Evolutionary conservation across 2,329 filamentous ascomycete genomes (phyloP), one percentile per base, ranked within the genome.

Genomic region (Graphilbum fragrans): DNA sequence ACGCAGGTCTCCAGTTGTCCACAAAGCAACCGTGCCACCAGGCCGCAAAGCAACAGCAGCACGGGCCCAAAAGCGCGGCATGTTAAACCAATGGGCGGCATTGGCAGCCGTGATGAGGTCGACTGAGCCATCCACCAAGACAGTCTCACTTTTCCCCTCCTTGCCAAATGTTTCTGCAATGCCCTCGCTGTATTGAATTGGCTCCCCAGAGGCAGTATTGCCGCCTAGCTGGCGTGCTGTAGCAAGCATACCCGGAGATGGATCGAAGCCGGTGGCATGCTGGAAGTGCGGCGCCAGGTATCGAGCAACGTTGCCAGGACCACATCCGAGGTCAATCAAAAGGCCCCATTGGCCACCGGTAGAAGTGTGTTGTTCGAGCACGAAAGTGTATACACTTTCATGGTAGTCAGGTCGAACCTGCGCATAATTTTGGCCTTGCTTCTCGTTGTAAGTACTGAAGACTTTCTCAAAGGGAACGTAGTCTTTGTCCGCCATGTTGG

Each of bases 1-100:
- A 11, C 45, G 43, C 18, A 58, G 47, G 4, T 57, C 59, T 6
- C 58, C 59, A 3, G 52, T 55, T 1, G 56, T 56, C 69, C 70
- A 77, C 2, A 77, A 42, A 1, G 70, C 70, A 0, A 77, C 65
- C 3, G 62, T 74, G 19, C 72, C 73, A n/a, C 66, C 66, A 0
- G 70, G 67, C 45, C 62, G 65, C 7, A 77, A 55, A 1, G 68
- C 54, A 12, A 56, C 55, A 0, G 64, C 65, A 0, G 70, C 72
- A 0, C 56, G 54, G 3, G 46, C 37, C 63, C 69, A 77, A 55
- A 77, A 76, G 0, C 42, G 41, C 0, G 57, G 47, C 62, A 75
- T 64, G 47, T 77, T 62, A 55, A 77, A 75, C 73, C 73, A 77
- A 52, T 77, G 74, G 0, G 69, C 69, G 1, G 69, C 64, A 3